These are phyloP conservation scores for Sporopachydermia lactativora DNA, from an alignment of 805 yeast genomes.

Conservation along the genomic window DNA sequence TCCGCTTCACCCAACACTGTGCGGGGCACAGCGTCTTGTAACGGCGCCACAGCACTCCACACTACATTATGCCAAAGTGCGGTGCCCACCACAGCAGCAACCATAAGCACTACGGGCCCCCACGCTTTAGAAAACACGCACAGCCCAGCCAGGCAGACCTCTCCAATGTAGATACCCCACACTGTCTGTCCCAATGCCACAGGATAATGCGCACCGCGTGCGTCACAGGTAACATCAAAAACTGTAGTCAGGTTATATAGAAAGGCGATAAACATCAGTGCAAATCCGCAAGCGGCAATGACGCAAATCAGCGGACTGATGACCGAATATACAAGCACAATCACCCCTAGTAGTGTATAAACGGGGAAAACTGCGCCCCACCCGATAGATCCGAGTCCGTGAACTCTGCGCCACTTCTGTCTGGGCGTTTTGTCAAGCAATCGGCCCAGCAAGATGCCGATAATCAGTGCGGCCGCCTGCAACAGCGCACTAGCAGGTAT, in stretches of 20 bases:
- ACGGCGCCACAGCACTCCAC: conserved; percentile 44
- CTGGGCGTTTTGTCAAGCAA: conserved; percentile 81
- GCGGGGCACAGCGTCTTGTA: conserved; percentile 57
- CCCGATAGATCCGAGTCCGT: conserved; percentile 46
- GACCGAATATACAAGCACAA: conserved; percentile 61
- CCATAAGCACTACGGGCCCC: conserved; percentile 66
- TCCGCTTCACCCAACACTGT: conserved; percentile 39
- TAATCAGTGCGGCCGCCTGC: conserved; percentile 59
- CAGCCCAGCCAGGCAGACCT: conserved; percentile 53
- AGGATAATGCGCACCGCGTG: conserved; percentile 64
- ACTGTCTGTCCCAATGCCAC: conserved; percentile 58
- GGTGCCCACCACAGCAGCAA: conserved; percentile 39
- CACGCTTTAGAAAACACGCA: conserved; percentile 68
- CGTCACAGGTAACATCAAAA: conserved; percentile 40
- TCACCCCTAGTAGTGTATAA: conserved; percentile 59
- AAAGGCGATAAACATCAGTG: conserved; percentile 45
- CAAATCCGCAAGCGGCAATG: conserved; percentile 46
- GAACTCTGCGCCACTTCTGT: conserved; percentile 73
- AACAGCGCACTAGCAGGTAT: conserved; percentile 63
- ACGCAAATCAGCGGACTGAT: conserved; percentile 63
- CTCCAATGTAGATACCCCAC: conserved; percentile 58
- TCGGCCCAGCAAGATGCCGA: conserved; percentile 56
- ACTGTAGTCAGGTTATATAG: conserved; percentile 54
- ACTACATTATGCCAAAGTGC: conserved; percentile 43
- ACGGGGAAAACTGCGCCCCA: conserved; percentile 80